Evolutionary conservation across 345 rosid genomes (phyloP).

Genomic region (Cochlearia excelsa): DNA sequence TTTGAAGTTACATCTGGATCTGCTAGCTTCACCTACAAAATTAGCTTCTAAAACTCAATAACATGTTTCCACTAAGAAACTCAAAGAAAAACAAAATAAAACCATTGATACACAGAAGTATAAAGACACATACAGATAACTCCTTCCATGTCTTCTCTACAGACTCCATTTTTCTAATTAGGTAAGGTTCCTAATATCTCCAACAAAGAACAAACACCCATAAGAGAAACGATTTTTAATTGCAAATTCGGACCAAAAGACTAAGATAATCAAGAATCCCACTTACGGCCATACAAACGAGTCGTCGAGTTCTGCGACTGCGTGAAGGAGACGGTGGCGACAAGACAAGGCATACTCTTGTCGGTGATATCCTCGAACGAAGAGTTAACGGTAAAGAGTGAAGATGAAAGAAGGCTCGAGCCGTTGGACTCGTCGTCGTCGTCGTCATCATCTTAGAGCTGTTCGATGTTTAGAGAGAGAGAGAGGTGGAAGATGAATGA

Average conservation of each 20-base stretch:
- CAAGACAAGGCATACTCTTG: constrained; percentile 28
- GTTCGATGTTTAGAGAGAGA: constrained; percentile 31
- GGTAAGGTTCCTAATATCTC: constrained; percentile 65
- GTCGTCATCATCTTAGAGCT: constrained; percentile 10
- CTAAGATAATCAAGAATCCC: neutral
- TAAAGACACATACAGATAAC: constrained; percentile 52
- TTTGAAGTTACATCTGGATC: constrained; percentile 87
- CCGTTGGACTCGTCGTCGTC: constrained; percentile 42
- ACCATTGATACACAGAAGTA: neutral
- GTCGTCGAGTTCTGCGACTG: constrained; percentile 39
- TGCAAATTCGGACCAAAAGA: neutral
- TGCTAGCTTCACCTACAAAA: constrained; percentile 70
- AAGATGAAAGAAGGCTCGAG: constrained; percentile 39
- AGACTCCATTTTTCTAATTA: constrained; percentile 77
- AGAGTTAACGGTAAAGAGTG: constrained; percentile 22
- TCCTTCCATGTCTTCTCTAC: constrained; percentile 98
- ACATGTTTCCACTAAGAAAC: neutral
- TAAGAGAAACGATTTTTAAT: neutral
- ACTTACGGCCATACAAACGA: constrained; percentile 89
- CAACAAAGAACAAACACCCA: constrained; percentile 3
- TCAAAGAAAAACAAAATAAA: too few relatives aligned
- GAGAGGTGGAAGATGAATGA: constrained; percentile 18
- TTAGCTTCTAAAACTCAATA: neutral
- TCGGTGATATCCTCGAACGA: constrained; percentile 24
- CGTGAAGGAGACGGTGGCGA: constrained; percentile 34